Evolutionary conservation across 1,284 basidiomycete species (phyloP), one percentile per base, ranked within the genome.

Genomic region (Sparassis latifolia): DNA sequence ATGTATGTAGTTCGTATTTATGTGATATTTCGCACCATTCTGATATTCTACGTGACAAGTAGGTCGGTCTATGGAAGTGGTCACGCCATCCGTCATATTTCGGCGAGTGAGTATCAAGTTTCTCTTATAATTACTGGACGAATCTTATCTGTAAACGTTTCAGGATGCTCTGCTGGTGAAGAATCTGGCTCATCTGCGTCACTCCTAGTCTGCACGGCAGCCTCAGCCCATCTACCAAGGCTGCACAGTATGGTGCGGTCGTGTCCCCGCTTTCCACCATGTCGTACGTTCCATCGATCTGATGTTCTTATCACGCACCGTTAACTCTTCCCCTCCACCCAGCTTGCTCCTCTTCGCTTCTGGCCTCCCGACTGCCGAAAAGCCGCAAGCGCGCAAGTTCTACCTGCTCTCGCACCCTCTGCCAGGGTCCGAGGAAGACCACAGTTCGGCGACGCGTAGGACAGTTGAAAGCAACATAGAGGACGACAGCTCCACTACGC

Each of bases 61-160:
- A 80, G 78, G 65, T 57, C 37, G 80, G 79, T 1, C 52, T 82
- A 2, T 82, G 80, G 80, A 68, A 60, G 7, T 86, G 78, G 73
- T 83, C 82, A 28, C 75, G 80, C 20, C 82, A 89, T 55, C 86
- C 87, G 31, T 82, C 85, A 5, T 89, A 88, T 63, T 86, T 88
- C 61, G 85, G 86, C 62, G 86, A 89, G 78, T 82, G 62, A 63
- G 77, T 72, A 20, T 10, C 2, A n/a, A 28, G 10, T 3, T 38
- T n/a, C 10, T 29, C 6, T 5, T 35, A 42, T 33, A n/a, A 4
- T 40, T 28, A 44, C 20, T 20, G 20, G 20, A 20, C 20, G 20
- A 20, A 20, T 20, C 20, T 20, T 20, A 20, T 20, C 20, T 20
- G 20, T 20, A 20, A 20, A 20, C 20, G 20, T 20, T 20, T 20